Percentiles rank a stretch among this genome's conserved stretches.
Evolutionary conservation across 164 flowering plant genomes (phyloP).

Genomic region (Annona squamosa): DNA sequence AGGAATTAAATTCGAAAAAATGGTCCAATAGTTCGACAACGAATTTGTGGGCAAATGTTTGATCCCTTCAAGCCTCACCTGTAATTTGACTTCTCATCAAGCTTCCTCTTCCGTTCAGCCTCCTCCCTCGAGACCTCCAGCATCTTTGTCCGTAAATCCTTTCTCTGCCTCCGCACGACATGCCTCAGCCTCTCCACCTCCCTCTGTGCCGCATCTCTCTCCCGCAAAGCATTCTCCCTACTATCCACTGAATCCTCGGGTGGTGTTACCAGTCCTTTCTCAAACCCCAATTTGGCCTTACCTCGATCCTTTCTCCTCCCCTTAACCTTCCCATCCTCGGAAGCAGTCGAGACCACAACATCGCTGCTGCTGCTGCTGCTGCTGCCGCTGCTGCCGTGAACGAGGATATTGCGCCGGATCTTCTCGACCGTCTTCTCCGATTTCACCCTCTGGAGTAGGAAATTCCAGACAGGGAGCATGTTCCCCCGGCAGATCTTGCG

Average conservation of each 20-base stretch:
- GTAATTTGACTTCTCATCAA: constrained; percentile 79
- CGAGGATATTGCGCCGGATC: constrained; percentile 72
- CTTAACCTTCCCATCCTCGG: constrained; percentile 28
- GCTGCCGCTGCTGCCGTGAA: constrained; percentile 55
- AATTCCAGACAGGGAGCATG: constrained; percentile 85
- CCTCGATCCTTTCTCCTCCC: constrained; percentile 37
- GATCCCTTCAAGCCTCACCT: constrained; percentile 32
- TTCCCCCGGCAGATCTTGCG: constrained; percentile 85
- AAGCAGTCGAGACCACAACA: constrained; percentile 13
- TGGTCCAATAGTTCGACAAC: too few relatives aligned
- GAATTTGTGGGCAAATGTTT: too few relatives aligned
- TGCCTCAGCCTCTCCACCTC: constrained; percentile 88
- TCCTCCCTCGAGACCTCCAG: constrained; percentile 91
- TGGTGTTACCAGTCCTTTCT: constrained; percentile 18
- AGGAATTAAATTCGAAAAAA: too few relatives aligned
- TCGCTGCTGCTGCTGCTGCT: constrained; percentile 29
- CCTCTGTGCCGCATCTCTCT: constrained; percentile 78
- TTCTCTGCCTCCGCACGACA: constrained; percentile 70
- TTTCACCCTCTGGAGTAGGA: constrained; percentile 65
- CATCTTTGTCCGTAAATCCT: constrained; percentile 81
- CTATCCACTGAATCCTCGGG: constrained; percentile 32
- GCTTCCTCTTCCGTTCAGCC: constrained; percentile 88
- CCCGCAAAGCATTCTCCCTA: constrained; percentile 63
- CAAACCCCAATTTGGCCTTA: constrained; percentile 13
- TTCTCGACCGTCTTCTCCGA: constrained; percentile 93